phyloP scores from a whole-genome alignment of 257 asterid genomes.

The Handroanthus guayacan region DNA sequence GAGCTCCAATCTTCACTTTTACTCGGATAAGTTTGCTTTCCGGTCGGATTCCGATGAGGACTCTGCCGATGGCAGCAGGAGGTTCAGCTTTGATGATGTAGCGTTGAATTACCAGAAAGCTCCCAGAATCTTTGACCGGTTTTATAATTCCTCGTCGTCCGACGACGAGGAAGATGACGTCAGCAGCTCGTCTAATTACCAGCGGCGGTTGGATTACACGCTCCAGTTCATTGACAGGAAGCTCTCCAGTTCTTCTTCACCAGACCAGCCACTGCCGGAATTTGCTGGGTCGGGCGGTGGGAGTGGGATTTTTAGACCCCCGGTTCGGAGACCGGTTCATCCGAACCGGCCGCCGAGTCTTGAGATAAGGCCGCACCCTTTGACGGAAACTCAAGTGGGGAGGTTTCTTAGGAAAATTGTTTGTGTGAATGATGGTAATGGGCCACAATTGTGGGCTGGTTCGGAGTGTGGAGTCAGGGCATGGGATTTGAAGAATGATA shows the following conservation, averaged over 20 bases:
- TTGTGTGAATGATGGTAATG: slow-evolving; percentile 59
- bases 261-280: slow-evolving; percentile 72
- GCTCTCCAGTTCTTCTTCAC: slow-evolving; percentile 54
- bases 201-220: slow-evolving; percentile 88
- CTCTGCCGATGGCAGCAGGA: slow-evolving; percentile 32
- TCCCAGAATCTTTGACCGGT: slow-evolving; percentile 82
- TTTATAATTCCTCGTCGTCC: slow-evolving; percentile 69
- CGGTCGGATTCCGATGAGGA: slow-evolving; percentile 52
- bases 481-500: slow-evolving; percentile 73
- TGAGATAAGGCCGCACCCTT: slow-evolving; percentile 90
- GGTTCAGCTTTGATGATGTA: slow-evolving; percentile 51
- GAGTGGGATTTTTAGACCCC: slow-evolving; percentile 67
- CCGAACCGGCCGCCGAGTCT: slow-evolving; percentile 80
- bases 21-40: slow-evolving; percentile 53
- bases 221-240: slow-evolving; percentile 83
- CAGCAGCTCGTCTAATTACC: slow-evolving; percentile 60
- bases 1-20: slow-evolving; percentile 41
- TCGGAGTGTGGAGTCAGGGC: slow-evolving; percentile 82
- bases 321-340: slow-evolving; percentile 68
- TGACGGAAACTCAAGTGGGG: slow-evolving; percentile 80
- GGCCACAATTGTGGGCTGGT: slow-evolving; percentile 91
- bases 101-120: slow-evolving; percentile 44
- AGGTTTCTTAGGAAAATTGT: slow-evolving; percentile 70
- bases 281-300: slow-evolving; percentile 71
- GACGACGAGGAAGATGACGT: slow-evolving; percentile 67